Percentiles rank a stretch among this genome's conserved stretches.
Evolutionary conservation across 2,329 filamentous ascomycete species (phyloP).

Genomic region (Pyricularia pennisetigena): DNA sequence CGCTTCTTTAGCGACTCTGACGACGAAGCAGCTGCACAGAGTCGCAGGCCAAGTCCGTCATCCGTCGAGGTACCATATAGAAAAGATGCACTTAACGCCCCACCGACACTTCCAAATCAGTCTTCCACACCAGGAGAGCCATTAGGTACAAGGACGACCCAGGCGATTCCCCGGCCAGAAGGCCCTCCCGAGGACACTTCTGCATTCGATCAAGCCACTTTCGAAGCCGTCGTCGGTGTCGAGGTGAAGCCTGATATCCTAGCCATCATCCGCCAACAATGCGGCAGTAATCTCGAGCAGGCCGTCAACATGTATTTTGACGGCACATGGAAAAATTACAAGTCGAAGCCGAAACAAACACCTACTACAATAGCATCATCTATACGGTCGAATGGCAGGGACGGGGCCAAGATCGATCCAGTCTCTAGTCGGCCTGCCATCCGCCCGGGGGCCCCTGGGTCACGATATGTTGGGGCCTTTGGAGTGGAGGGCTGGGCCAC

Average conservation of each 20-base stretch:
- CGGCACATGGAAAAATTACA: slow-evolving; percentile 50
- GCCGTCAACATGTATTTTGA: slow-evolving; percentile 64
- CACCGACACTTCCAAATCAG: not conserved
- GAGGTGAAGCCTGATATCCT: slow-evolving; percentile 40
- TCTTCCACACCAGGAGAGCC: not conserved
- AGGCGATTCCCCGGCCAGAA: not conserved
- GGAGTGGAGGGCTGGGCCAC: slow-evolving; percentile 90
- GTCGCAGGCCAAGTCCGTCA: not conserved
- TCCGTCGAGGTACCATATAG: not conserved
- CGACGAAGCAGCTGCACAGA: not conserved
- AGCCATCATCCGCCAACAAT: slow-evolving; percentile 39
- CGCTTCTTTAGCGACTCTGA: slow-evolving; percentile 12
- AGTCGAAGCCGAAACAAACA: slow-evolving; percentile 16
- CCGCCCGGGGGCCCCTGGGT: slow-evolving; percentile 10
- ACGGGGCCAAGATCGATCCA: not conserved
- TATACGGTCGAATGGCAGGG: not conserved
- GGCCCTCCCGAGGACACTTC: slow-evolving; percentile 11
- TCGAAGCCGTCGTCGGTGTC: slow-evolving; percentile 51
- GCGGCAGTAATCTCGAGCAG: slow-evolving; percentile 47
- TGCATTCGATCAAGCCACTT: slow-evolving; percentile 45
- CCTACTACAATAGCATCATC: not conserved
- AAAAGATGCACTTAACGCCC: not conserved
- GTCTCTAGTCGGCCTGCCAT: not conserved
- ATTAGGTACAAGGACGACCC: not conserved
- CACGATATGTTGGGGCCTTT: slow-evolving; percentile 80